Evolutionary conservation across 176 grass and related monocot genomes (phyloP), one percentile per base, ranked within the genome.

Genomic region (Elymus sibiricus): DNA sequence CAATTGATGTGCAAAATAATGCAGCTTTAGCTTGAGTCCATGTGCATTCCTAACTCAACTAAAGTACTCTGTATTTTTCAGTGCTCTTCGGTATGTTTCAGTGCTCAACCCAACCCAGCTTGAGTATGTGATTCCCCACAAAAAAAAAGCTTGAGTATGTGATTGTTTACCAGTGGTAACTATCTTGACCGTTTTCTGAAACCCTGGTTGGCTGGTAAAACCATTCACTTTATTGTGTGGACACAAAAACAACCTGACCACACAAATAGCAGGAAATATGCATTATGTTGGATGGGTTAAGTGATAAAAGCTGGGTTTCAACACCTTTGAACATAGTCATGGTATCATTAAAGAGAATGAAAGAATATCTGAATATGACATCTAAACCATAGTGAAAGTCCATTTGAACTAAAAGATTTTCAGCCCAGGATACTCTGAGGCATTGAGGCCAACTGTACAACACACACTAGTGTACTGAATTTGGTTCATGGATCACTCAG

Each of bases 341-440:
- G n/a, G n/a, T n/a, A 87, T 51, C 21, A 19, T 55, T 55, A 35
- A 76, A 17, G 11, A 59, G 4, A 77, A 82, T 2, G 63, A 26
- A 58, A 77, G n/a, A 55, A 88, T 68, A 68, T 34, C 35, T 61
- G 56, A 62, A 79, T 24, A 79, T 39, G 76, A 2, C 17, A 78
- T 79, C 11, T 78, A 60, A 59, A 82, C 56, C 29, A 76, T 31
- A 87, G 25, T 53, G 27, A 82, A 77, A 82, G 35, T 11, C 37
- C 24, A 53, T 47, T 75, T 75, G 44, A 66, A 27, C 13, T 76
- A 5, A 31, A 79, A 26, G 7, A 70, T 31, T 62, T 49, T 28
- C 25, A 87, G 44, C 51, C 22, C 7, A 58, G 27, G 15, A 79
- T 51, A 79, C 40, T 37, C 5, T n/a, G 58, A 75, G 74, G 16